Evolutionary conservation across 2,329 filamentous ascomycete species (phyloP).

Genomic region (Paraphaeosphaeria sporulosa): DNA sequence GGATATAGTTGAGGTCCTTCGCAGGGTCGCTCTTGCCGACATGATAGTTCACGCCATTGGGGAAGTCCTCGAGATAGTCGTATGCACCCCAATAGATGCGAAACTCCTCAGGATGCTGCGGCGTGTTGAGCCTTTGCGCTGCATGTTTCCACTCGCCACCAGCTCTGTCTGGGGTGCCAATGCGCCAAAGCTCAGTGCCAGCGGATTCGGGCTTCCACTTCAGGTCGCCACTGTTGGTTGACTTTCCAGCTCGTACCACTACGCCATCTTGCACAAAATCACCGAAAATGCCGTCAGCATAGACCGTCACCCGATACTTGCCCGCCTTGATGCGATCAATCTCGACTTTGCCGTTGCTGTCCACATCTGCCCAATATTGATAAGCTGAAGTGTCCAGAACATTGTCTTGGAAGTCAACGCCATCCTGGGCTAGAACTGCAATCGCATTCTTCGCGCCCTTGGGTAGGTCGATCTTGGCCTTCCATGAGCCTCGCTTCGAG

Average conservation of each 20-base stretch:
- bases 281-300: slow-evolving; percentile 68
- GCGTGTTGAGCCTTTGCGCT: slow-evolving; percentile 56
- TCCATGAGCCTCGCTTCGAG: slow-evolving; percentile 59
- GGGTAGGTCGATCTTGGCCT: slow-evolving; percentile 62
- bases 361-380: slow-evolving; percentile 64
- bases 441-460: slow-evolving; percentile 59
- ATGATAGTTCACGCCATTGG: slow-evolving; percentile 62
- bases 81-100: slow-evolving; percentile 66
- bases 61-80: slow-evolving; percentile 66
- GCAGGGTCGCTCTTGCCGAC: slow-evolving; percentile 60
- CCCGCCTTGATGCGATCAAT: slow-evolving; percentile 67
- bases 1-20: slow-evolving; percentile 67
- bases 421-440: slow-evolving; percentile 62
- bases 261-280: slow-evolving; percentile 64
- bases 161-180: slow-evolving; percentile 67
- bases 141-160: slow-evolving; percentile 67
- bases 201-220: slow-evolving; percentile 62
- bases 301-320: slow-evolving; percentile 68
- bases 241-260: slow-evolving; percentile 52
- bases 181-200: slow-evolving; percentile 66
- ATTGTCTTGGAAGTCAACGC: slow-evolving; percentile 67
- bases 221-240: slow-evolving; percentile 43
- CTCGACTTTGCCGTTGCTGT: slow-evolving; percentile 57
- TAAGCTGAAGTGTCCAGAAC: slow-evolving; percentile 61
- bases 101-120: slow-evolving; percentile 61